Evolutionary conservation across 306 rosid species (phyloP).

Genomic region (Vigna reflexopilosa): DNA sequence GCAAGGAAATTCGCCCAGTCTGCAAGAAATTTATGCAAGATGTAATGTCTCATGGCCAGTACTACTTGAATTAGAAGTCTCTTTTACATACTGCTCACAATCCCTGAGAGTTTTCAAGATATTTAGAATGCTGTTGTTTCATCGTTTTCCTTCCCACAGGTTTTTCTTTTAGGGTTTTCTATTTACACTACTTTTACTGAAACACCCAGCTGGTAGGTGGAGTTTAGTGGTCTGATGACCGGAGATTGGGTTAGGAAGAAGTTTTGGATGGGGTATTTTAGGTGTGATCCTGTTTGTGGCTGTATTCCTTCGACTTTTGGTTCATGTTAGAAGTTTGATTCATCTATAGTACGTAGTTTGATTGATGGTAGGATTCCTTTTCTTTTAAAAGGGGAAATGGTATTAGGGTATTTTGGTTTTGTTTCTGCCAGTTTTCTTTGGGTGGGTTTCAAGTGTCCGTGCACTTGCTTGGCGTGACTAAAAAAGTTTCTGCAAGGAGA

Average conservation of each 20-base stretch:
- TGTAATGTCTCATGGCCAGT: slow-evolving; percentile 96
- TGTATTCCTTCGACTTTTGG: slow-evolving; percentile 26
- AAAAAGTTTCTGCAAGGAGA: slow-evolving; percentile 69
- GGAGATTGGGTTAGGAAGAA: slow-evolving; percentile 37
- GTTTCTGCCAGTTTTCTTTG: slow-evolving; percentile 53
- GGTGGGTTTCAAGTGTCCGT: slow-evolving; percentile 47
- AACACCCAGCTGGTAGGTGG: slow-evolving; percentile 42
- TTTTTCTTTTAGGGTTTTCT: slow-evolving; percentile 24
- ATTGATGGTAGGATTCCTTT: not conserved
- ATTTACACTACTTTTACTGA: slow-evolving; percentile 41
- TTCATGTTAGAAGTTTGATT: slow-evolving; percentile 32
- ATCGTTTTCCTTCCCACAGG: slow-evolving; percentile 44
- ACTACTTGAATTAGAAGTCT: slow-evolving; percentile 85
- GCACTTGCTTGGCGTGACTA: slow-evolving; percentile 59
- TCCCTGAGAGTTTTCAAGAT: slow-evolving; percentile 58
- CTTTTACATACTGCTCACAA: slow-evolving; percentile 68
- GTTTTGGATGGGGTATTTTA: slow-evolving; percentile 30
- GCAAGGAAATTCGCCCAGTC: slow-evolving; percentile 99
- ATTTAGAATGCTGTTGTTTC: slow-evolving; percentile 52
- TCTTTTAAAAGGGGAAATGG: slow-evolving; percentile 14
- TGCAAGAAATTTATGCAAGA: slow-evolving; percentile 99
- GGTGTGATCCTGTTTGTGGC: slow-evolving; percentile 15
- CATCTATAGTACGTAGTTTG: slow-evolving; percentile 36
- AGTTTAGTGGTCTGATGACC: slow-evolving; percentile 26
- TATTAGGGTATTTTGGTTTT: slow-evolving; percentile 34